These are phyloP conservation scores for Carpinus fangiana DNA, from an alignment of 306 rosid genomes.

Conservation along the genomic window DNA sequence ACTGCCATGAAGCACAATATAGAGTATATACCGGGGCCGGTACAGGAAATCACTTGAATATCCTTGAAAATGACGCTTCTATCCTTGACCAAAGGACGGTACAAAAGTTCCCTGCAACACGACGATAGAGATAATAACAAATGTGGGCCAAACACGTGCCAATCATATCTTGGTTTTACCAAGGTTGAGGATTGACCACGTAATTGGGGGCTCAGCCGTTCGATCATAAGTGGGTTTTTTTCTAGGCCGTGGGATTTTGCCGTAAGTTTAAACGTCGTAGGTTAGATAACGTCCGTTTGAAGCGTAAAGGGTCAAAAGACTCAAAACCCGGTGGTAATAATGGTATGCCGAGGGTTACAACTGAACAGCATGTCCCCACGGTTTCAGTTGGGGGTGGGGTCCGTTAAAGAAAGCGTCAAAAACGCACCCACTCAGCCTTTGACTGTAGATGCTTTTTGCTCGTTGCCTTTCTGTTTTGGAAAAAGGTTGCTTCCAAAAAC, in stretches of 20 bases:
- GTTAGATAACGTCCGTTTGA: slow-evolving; percentile 4
- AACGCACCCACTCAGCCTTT: slow-evolving; percentile 8
- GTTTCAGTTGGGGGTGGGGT: slow-evolving; percentile 18
- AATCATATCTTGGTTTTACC: neutral
- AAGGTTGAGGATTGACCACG: slow-evolving; percentile 33
- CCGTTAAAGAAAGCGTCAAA: neutral
- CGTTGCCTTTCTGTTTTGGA: slow-evolving; percentile 9
- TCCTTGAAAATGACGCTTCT: slow-evolving; percentile 19
- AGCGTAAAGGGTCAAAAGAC: slow-evolving; percentile 13
- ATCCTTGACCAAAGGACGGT: slow-evolving; percentile 7
- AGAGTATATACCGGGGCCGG: neutral
- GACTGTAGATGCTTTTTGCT: slow-evolving; percentile 14
- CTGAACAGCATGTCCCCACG: neutral
- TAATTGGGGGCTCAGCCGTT: slow-evolving; percentile 14
- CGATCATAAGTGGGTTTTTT: neutral
- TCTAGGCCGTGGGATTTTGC: neutral
- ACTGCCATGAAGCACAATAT: neutral
- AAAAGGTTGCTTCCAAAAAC: neutral
- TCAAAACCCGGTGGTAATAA: slow-evolving; percentile 13
- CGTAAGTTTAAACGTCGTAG: neutral
- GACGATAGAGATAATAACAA: neutral
- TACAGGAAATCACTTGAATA: neutral
- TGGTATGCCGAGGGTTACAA: no score
- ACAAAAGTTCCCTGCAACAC: neutral
- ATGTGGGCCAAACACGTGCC: slow-evolving; percentile 20